phyloP scores from a whole-genome alignment of 768 basidiomycete species.

The Piloderma croceum region DNA sequence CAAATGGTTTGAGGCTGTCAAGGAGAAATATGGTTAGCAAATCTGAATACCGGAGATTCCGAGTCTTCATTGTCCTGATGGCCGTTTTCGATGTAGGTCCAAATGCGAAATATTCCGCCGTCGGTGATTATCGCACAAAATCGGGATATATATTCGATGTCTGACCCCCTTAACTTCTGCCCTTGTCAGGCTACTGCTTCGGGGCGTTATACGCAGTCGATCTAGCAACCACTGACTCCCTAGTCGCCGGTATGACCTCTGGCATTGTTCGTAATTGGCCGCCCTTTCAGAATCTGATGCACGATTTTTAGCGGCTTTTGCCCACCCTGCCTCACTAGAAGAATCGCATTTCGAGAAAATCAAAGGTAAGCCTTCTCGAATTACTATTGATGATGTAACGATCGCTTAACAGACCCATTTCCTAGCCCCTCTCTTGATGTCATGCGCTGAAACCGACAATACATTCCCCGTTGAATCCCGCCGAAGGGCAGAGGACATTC shows the following conservation, averaged over 20 bases:
- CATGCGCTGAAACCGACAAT: constrained; percentile 53
- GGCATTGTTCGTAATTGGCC: not conserved
- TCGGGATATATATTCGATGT: constrained; percentile 12
- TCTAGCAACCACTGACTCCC: constrained; percentile 37
- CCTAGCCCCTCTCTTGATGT: constrained; percentile 48
- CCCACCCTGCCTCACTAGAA: constrained; percentile 47
- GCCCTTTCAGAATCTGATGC: not conserved
- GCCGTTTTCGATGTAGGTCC: constrained; percentile 9
- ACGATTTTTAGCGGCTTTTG: constrained; percentile 40
- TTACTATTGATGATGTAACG: not conserved
- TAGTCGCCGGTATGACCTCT: constrained; percentile 39
- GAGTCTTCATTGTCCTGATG: not conserved
- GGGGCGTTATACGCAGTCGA: constrained; percentile 49
- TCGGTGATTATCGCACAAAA: constrained; percentile 40
- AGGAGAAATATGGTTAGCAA: constrained; percentile 40
- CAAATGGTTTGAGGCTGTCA: constrained; percentile 48
- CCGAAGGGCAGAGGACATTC: constrained; percentile 50
- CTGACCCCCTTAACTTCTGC: constrained; percentile 7
- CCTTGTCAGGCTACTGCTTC: constrained; percentile 49
- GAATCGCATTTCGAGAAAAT: constrained; percentile 43
- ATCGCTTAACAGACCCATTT: not conserved
- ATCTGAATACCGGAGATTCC: not conserved
- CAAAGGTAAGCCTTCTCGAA: constrained; percentile 34
- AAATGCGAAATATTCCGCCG: constrained; percentile 38
- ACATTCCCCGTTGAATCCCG: constrained; percentile 51